Percentiles rank a stretch among this genome's conserved stretches.
These are phyloP conservation scores for Yamadazyma diospyri DNA, from an alignment of 1,139 yeast species.

Conservation along the genomic window DNA sequence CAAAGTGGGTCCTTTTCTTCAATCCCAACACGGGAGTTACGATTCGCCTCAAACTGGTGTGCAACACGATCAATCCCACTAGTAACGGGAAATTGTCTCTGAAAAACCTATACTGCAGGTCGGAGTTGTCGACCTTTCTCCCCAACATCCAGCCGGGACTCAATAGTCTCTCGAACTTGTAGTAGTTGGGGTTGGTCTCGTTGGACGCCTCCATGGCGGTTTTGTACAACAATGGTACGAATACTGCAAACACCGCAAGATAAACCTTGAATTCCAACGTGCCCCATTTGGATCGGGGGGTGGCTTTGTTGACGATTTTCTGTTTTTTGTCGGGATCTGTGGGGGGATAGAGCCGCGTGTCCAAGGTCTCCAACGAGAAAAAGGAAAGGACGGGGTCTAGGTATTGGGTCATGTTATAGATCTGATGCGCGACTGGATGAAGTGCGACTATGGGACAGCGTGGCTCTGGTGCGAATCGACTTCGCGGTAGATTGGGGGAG, in stretches of 20 bases:
- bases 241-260: slow-evolving; percentile 54
- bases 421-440: background rate
- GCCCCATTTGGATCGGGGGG: slow-evolving; percentile 60
- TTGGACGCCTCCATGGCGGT: slow-evolving; percentile 82
- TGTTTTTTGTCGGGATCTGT: slow-evolving; percentile 41
- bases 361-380: slow-evolving; percentile 75
- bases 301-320: slow-evolving; percentile 41
- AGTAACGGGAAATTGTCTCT: slow-evolving; percentile 73
- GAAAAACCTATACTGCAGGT: slow-evolving; percentile 82
- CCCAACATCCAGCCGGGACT: slow-evolving; percentile 77
- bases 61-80: slow-evolving; percentile 50
- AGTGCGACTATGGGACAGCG: no score
- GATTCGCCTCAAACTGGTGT: slow-evolving; percentile 46
- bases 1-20: slow-evolving; percentile 52
- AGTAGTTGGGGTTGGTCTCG: slow-evolving; percentile 74
- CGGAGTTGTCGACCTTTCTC: slow-evolving; percentile 84
- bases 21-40: slow-evolving; percentile 19
- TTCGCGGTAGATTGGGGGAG: background rate
- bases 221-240: slow-evolving; percentile 77
- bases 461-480: no score
- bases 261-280: slow-evolving; percentile 74
- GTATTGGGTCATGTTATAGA: slow-evolving; percentile 13
- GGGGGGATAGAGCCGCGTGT: slow-evolving; percentile 64
- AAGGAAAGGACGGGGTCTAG: slow-evolving; percentile 31
- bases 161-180: slow-evolving; percentile 55